Base-by-base conservation (phyloP, 345 rosid genomes). In the Citropsis articulata region DNA sequence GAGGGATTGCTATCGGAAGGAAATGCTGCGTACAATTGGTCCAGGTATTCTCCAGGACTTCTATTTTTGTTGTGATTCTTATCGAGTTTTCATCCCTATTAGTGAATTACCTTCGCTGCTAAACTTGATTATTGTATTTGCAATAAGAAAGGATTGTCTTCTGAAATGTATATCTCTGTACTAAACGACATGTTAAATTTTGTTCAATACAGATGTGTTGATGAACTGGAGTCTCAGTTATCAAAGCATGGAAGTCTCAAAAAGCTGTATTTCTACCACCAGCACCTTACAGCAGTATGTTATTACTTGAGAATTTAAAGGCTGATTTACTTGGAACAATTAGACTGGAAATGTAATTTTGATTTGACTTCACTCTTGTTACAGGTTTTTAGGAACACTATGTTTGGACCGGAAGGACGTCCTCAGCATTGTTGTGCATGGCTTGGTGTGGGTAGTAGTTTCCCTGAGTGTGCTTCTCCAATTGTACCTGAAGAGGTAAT, bases 341-440 rank as follows among this genome's bases (percentile, higher is more conserved):
- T 31, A 21, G 19, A 70, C 40, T 48, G 7, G 40, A 42, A 30
- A 63, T 81, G 45, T 78, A 50, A 72, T 61, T 24, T 42, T 77
- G 35, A 72, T 79, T 79, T 72, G 59, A 56, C 31, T 73, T 80
- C 62, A 81, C 66, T 83, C 62, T 77, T 80, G 67, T 84, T 72
- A 68, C 73, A 96, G 98, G 98, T 96, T 80, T 96, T 96, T 83
- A 86, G 98, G 81, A 96, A 94, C 88, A 96, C 99, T 76, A 96
- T 96, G 99, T 96, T 96, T 89, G 98, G 99, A 66, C 98, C 98
- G 76, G 99, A 96, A 87, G 99, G 99, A 78, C 97, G 98, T 80
- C 99, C 98, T 73, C 99, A 96, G 81, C 99, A 96, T 83, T 96
- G 99, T 75, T 96, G 99, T 91, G 98, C 99, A 77, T 96, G 99